Conservation (phyloP, 176 grass and related monocot genomes). For the Musa acuminata region DNA sequence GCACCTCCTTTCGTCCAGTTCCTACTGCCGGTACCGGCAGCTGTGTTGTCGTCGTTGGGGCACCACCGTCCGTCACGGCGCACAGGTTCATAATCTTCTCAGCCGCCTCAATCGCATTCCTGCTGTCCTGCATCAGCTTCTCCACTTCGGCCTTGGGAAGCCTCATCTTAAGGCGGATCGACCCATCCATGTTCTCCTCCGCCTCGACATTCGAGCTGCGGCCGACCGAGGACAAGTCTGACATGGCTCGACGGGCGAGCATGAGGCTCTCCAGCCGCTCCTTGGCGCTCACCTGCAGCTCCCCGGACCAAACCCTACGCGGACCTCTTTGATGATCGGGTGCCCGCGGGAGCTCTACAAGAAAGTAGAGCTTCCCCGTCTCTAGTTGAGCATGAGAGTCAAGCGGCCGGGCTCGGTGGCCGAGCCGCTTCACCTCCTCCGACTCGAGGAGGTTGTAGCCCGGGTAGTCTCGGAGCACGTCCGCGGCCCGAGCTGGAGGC, state of each 20-base stretch:
- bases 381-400: slow-evolving; percentile 40
- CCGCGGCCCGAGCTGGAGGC: slow-evolving; percentile 39
- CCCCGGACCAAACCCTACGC: slow-evolving; percentile 62
- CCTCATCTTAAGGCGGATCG: slow-evolving; percentile 48
- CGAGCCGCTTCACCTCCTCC: slow-evolving; percentile 63
- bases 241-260: slow-evolving; percentile 85
- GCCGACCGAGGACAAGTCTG: slow-evolving; percentile 40
- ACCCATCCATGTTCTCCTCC: slow-evolving; percentile 20
- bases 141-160: slow-evolving; percentile 69
- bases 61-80: slow-evolving; percentile 31
- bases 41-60: slow-evolving; percentile 3
- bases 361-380: slow-evolving; percentile 70
- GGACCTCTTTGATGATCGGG: slow-evolving; percentile 13
- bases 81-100: slow-evolving; percentile 81
- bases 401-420: slow-evolving; percentile 51
- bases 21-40: slow-evolving; percentile 32
- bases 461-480: slow-evolving; percentile 56
- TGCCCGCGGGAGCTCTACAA: slow-evolving; percentile 51
- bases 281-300: slow-evolving; percentile 57
- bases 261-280: slow-evolving; percentile 88
- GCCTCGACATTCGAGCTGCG: slow-evolving; percentile 1
- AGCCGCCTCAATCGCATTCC: slow-evolving; percentile 50
- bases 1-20: slow-evolving; percentile 8
- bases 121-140: slow-evolving; percentile 72
- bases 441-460: slow-evolving; percentile 67